These are phyloP conservation scores for Ogataea glucozyma DNA, from an alignment of 805 yeast species.

Conservation along the genomic window DNA sequence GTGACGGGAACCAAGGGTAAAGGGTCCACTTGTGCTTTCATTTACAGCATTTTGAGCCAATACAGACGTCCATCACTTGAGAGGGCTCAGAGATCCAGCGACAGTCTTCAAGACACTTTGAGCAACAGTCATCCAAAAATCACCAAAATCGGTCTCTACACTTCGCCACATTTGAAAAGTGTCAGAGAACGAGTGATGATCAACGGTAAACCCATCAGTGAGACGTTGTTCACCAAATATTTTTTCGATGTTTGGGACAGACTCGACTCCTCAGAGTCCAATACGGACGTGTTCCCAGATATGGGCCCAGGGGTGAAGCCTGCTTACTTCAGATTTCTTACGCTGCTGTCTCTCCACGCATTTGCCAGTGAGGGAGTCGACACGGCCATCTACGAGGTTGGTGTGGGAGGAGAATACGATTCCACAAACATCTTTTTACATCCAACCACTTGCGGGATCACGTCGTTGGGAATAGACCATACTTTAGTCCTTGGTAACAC, in stretches of 20 bases:
- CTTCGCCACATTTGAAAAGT: constrained; percentile 92
- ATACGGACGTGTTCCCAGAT: constrained; percentile 62
- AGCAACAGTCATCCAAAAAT: constrained; percentile 31
- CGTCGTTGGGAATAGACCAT: constrained; percentile 91
- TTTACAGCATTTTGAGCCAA: constrained; percentile 74
- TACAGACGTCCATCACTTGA: constrained; percentile 40
- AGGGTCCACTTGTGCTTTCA: constrained; percentile 96
- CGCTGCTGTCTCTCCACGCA: constrained; percentile 87
- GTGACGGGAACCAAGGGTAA: constrained; percentile 98
- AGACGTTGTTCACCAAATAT: constrained; percentile 78
- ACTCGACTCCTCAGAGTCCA: constrained; percentile 53
- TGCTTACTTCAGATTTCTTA: constrained; percentile 88
- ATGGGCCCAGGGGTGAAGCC: constrained; percentile 78
- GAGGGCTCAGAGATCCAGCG: neutral
- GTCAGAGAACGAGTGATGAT: constrained; percentile 91
- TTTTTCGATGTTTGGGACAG: constrained; percentile 95
- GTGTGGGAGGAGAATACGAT: constrained; percentile 97
- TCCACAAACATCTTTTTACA: constrained; percentile 84
- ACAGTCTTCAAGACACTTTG: constrained; percentile 9
- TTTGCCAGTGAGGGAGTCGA: constrained; percentile 88
- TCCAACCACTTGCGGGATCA: constrained; percentile 84
- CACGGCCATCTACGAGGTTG: constrained; percentile 94
- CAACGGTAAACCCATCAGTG: constrained; percentile 81
- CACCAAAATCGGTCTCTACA: constrained; percentile 82
- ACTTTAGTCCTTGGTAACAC: constrained; percentile 84